Percentiles rank a stretch among this genome's conserved stretches.
Conservation (phyloP, 176 grass and related monocot species). For the Musa troglodytarum region DNA sequence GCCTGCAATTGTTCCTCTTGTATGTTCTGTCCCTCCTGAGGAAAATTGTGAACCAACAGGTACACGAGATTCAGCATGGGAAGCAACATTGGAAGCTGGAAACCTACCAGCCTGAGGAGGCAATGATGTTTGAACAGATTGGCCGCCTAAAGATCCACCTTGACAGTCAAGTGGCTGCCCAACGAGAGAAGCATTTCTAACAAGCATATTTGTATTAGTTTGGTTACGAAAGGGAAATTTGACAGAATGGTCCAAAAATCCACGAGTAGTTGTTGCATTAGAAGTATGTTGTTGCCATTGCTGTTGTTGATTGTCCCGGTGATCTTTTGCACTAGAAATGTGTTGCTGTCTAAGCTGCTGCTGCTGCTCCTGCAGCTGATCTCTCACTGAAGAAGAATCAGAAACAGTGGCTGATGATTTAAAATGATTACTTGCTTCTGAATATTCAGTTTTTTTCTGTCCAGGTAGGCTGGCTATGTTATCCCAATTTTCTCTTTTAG, state of each 20-base stretch:
- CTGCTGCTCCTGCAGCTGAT: constrained; percentile 2
- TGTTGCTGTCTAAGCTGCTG: background rate
- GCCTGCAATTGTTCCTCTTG: background rate
- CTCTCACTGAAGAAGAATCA: constrained; percentile 3
- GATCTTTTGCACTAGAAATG: background rate
- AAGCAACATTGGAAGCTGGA: constrained; percentile 5
- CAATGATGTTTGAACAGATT: constrained; percentile 11
- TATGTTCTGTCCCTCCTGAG: constrained; percentile 9
- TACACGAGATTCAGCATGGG: constrained; percentile 9
- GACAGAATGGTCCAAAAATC: background rate
- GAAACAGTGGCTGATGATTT: background rate
- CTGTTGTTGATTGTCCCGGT: background rate
- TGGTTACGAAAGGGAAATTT: background rate
- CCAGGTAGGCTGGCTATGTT: constrained; percentile 1
- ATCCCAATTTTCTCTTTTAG: constrained; percentile 16
- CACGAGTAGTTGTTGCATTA: constrained; percentile 3
- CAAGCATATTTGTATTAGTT: constrained; percentile 5
- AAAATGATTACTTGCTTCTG: background rate
- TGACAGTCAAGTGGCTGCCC: background rate
- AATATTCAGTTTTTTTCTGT: background rate
- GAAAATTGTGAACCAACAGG: constrained; percentile 4
- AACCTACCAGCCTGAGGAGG: background rate
- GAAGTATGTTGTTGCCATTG: background rate
- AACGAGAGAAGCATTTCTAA: background rate
- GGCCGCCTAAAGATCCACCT: background rate